Base-by-base conservation (phyloP, 192 early-diverging fungal species). In the Umbelopsis sp. region DNA sequence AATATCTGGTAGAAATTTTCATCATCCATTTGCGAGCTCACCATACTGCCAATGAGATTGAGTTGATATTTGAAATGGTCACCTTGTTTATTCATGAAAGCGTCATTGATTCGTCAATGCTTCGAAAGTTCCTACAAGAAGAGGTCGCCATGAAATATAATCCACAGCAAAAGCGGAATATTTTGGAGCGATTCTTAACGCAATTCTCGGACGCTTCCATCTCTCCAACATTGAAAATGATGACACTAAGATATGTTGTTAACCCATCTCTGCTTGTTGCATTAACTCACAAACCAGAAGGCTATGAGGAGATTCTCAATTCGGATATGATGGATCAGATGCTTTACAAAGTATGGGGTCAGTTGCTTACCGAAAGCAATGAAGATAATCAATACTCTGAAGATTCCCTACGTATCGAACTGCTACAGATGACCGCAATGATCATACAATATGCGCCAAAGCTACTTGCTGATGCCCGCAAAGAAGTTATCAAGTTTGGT, bases 401-500 rank as follows among this genome's bases (percentile, higher is more conserved):
- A 29, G 89, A 90, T 66, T 85, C 90, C 2, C 65, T 94, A 32
- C 83, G 87, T 31, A 89, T 97, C 24, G 97, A 98, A 81, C 81
- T 98, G 17, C 84, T 99, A 20, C 97, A 98, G 80, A 87, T 98
- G 73, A 94, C 95, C 0, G 88, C 95, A 0, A 84, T 97, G 38
- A 84, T 98, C 49, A 85, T 97, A 0, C 93, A 95, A 71, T 89
- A 91, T 74, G 92, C 91, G 0, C 90, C 92, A 2, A 71, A 83
- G n/a, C 79, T 91, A 2, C 87, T 97, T 47, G 88, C 86, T 14
- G 94, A 96, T 66, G 77, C 84, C 43, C 85, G 90, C 31, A 95
- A 94, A 77, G 94, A 97, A 67, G 89, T 97, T 21, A 97, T 98
- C 74, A 96, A 95, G 75, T 97, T 96, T 84, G 94, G 92, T 6